Evolutionary conservation across 768 basidiomycete species (phyloP), one percentile per base, ranked within the genome.

Genomic region (Lepiota brunneoincarnata): DNA sequence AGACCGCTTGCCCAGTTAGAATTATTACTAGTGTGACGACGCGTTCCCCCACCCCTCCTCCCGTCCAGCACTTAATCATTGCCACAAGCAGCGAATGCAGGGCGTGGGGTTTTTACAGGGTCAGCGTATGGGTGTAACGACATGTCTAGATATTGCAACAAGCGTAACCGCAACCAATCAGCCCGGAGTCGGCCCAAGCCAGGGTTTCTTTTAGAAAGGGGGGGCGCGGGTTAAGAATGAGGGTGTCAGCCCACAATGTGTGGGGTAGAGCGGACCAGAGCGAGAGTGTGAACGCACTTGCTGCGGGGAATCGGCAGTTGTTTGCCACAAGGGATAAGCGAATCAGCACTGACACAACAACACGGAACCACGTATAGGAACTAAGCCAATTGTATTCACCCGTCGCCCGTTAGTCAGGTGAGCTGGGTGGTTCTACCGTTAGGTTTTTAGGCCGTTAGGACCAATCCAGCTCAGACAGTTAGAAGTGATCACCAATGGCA

Each of bases 191-290:
- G 31, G 11, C 11, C 11, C 31, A 31, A 10, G 31, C 3, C 31
- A 2, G 31, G 31, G 26, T 28, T 28, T 3, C 26, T 7, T 28
- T 28, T 28, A 28, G 26, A 7, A 7, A 7, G 3, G 26, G 31
- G 31, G 31, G 31, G 31, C 2, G 7, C 2, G 31, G 31, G 31
- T n/a, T n/a, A n/a, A n/a, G 4, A 31, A 9, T 10, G 31, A 10
- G 31, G 31, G 31, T 31, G 11, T 31, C 31, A 31, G 11, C 3
- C 7, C 31, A 7, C 26, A 3, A 28, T 26, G 49, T 51, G 40
- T 42, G 49, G 49, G 49, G 49, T 42, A 42, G 31, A 51, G 26
- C 49, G 47, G 39, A 41, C 49, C 37, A 34, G 26, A 23, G 31
- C 37, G 28, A 14, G 15, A 20, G 26, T 36, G 4, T 31, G 26